Evolutionary conservation across 2,329 filamentous ascomycete genomes (phyloP).

Genomic region (Plenodomus lindquistii): DNA sequence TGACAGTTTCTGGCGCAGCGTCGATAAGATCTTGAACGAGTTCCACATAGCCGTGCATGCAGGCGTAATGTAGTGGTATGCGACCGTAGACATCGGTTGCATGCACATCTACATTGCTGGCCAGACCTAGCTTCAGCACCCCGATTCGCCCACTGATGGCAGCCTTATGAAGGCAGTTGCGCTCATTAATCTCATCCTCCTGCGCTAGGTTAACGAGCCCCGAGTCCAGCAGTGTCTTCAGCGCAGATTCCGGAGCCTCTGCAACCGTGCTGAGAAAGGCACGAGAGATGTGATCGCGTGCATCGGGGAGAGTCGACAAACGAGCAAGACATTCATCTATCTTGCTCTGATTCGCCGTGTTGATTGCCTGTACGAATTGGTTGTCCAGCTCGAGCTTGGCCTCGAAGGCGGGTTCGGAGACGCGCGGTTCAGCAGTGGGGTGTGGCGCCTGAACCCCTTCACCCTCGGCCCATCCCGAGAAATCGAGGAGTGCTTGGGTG

Average conservation of each 20-base stretch:
- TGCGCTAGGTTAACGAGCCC: conserved; percentile 86
- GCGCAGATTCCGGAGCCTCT: conserved; percentile 76
- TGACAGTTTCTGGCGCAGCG: conserved; percentile 73
- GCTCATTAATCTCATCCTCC: conserved; percentile 96
- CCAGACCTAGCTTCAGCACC: conserved; percentile 76
- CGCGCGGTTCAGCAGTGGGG: conserved; percentile 33
- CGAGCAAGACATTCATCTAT: conserved; percentile 81
- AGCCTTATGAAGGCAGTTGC: conserved; percentile 96
- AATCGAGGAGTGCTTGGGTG: conserved; percentile 91
- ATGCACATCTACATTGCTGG: conserved; percentile 73
- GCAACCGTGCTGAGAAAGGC: conserved; percentile 90
- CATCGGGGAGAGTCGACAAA: conserved; percentile 64
- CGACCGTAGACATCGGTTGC: conserved; percentile 91
- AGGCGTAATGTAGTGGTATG: conserved; percentile 92
- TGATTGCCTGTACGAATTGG: conserved; percentile 83
- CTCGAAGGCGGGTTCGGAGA: conserved; percentile 47
- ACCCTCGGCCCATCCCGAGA: conserved; percentile 95
- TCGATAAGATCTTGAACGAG: conserved; percentile 77
- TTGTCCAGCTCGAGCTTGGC: conserved; percentile 91
- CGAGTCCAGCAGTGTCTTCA: conserved; percentile 78
- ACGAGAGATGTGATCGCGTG: conserved; percentile 77
- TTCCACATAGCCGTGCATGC: conserved; percentile 86
- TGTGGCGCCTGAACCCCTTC: conserved; percentile 78
- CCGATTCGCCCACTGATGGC: conserved; percentile 86
- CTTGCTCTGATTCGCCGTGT: conserved; percentile 75